phyloP scores from a whole-genome alignment of 805 yeast genomes.

The Cyberlindnera samutprakarnensis region DNA sequence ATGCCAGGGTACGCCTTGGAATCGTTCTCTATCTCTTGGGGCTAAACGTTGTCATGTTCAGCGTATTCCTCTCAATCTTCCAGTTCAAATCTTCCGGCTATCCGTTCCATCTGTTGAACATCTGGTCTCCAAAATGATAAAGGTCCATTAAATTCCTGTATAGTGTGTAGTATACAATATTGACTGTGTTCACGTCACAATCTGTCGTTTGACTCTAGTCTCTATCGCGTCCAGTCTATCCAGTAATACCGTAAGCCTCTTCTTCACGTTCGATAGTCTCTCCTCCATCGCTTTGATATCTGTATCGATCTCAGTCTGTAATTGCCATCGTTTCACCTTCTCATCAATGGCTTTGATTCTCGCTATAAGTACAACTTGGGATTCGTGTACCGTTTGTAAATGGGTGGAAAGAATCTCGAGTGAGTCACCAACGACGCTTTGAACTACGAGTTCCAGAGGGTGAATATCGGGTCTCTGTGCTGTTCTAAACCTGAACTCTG shows the following conservation, averaged over 20 bases:
- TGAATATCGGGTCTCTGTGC: constrained; percentile 31
- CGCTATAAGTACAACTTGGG: constrained; percentile 46
- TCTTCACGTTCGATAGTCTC: constrained; percentile 20
- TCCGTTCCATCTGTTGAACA: constrained; percentile 55
- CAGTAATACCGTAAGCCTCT: constrained; percentile 18
- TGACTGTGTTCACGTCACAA: neutral
- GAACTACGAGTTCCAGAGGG: constrained; percentile 54
- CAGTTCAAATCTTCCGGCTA: constrained; percentile 64
- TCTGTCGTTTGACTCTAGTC: constrained; percentile 14
- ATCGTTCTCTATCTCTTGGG: constrained; percentile 38
- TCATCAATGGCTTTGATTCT: constrained; percentile 36
- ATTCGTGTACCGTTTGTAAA: constrained; percentile 45
- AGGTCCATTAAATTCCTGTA: neutral
- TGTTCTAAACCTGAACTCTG: constrained; percentile 13
- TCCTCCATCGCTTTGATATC: constrained; percentile 15
- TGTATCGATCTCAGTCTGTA: constrained; percentile 14
- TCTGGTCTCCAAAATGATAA: constrained; percentile 23
- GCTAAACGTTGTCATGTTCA: constrained; percentile 48
- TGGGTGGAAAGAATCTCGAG: constrained; percentile 43
- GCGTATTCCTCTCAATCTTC: constrained; percentile 60
- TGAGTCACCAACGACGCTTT: constrained; percentile 45
- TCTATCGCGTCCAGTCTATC: constrained; percentile 29
- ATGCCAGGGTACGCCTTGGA: constrained; percentile 39
- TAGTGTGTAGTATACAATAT: neutral
- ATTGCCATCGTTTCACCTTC: constrained; percentile 24